Conservation (phyloP, 139 green algal genomes). For the Diplosphaera chodatii region DNA sequence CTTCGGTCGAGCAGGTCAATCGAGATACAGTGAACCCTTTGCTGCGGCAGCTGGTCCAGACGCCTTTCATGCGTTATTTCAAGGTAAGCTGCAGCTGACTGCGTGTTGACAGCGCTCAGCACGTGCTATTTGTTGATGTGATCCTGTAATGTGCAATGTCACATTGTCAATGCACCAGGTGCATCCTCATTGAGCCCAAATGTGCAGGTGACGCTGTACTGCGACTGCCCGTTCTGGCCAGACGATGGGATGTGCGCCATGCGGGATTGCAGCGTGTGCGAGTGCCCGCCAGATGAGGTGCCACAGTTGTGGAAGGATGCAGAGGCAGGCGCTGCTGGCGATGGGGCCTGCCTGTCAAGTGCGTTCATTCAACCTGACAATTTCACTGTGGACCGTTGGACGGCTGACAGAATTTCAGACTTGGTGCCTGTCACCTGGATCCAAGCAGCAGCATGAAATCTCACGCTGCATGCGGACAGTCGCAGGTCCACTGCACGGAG, state of each 20-base stretch:
- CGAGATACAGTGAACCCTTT: slow-evolving; percentile 49
- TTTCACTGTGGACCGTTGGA: too few relatives aligned
- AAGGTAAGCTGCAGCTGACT: slow-evolving; percentile 52
- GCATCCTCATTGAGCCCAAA: too few relatives aligned
- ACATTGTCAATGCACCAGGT: too few relatives aligned
- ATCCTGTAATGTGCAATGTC: too few relatives aligned
- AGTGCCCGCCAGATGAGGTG: slow-evolving; percentile 78
- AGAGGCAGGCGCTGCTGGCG: slow-evolving; percentile 20
- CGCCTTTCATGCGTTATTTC: slow-evolving; percentile 89
- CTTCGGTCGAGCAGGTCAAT: slow-evolving; percentile 65
- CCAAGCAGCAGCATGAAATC: too few relatives aligned
- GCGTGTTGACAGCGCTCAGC: too few relatives aligned
- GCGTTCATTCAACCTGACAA: too few relatives aligned
- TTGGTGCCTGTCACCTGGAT: too few relatives aligned
- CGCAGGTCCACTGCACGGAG: too few relatives aligned
- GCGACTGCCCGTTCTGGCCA: slow-evolving; percentile 91
- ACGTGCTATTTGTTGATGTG: too few relatives aligned
- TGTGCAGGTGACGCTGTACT: slow-evolving; percentile 83
- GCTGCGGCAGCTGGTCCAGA: slow-evolving; percentile 58
- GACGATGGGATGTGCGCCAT: slow-evolving; percentile 91
- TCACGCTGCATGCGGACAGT: too few relatives aligned
- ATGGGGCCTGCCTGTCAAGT: slow-evolving; percentile 8
- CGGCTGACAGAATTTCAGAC: too few relatives aligned
- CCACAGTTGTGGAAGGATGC: slow-evolving; percentile 61
- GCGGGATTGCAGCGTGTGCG: slow-evolving; percentile 75